Evolutionary conservation across 805 yeast species (phyloP), one percentile per base, ranked within the genome.

Genomic region (Candida nemodendra): DNA sequence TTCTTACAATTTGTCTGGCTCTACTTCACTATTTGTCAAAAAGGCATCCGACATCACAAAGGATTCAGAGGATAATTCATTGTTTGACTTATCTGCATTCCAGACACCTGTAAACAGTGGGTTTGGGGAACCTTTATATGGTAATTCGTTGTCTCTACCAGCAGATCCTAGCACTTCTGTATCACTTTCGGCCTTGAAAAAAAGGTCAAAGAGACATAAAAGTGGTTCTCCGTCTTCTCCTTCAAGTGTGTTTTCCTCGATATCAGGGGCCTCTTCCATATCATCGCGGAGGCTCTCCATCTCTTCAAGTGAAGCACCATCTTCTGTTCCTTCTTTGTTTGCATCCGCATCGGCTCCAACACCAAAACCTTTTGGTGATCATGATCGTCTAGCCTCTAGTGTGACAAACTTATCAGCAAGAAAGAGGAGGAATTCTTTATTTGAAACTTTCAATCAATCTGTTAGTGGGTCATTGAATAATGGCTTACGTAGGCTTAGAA

Each of bases 81-180:
- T 44, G 21, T 58, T 58, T 36, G 63, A 58, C 37, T 41, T 57
- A 22, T 53, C 58, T 27, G 62, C 62, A 7, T 57, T 57, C 31
- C 52, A 54, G 25, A 33, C 54, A 19, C 54, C 59, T 5, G 36
- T 41, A 17, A 52, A 50, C 30, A 37, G 42, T 16, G 30, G 30
- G n/a, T 46, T 24, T 34, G 30, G 29, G 4, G n/a, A 16, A 9
- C 18, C 34, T 21, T 18, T 29, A 5, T 12, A 13, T 27, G 19
- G 27, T 13, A 13, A 16, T 12, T 32, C 45, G 2, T 25, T 32
- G 3, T 44, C 44, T 11, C 42, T 45, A 9, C 25, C 47, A 9
- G 36, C 44, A n/a, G 47, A 34, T 37, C 44, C 47, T 6, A 28
- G 41, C 30, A n/a, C n/a, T n/a, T n/a, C n/a, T n/a, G n/a, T n/a